Evolutionary conservation across 345 rosid genomes (phyloP).

Genomic region (Lenwebbia sp.): DNA sequence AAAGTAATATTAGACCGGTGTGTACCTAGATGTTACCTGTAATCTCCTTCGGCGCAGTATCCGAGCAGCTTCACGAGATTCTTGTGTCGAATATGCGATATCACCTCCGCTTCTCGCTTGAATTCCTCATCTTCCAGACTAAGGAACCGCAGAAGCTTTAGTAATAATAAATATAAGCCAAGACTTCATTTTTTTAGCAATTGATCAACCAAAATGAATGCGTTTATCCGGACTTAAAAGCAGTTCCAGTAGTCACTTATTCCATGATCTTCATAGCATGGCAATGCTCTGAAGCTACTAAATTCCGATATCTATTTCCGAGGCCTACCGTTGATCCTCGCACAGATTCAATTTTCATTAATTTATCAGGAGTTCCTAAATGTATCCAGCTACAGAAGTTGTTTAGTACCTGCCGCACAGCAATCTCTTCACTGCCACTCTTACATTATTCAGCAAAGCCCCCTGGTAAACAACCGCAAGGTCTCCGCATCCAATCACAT

Average conservation of each 20-base stretch:
- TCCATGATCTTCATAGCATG: neutral
- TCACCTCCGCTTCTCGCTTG: constrained; percentile 29
- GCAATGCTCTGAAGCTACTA: neutral
- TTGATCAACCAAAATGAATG: neutral
- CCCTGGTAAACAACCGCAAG: constrained; percentile 40
- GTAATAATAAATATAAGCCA: neutral
- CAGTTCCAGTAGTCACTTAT: neutral
- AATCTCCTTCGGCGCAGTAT: constrained; percentile 44
- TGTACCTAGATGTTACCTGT: constrained; percentile 25
- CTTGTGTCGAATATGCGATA: constrained; percentile 49
- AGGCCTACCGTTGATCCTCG: neutral
- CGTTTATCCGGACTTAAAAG: neutral
- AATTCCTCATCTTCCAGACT: constrained; percentile 26
- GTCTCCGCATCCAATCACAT: constrained; percentile 43
- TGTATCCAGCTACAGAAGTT: neutral
- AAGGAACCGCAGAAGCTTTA: neutral
- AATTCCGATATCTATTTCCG: neutral
- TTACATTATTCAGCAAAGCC: constrained; percentile 23
- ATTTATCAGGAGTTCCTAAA: neutral
- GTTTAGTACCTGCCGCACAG: constrained; percentile 23
- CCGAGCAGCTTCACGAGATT: constrained; percentile 59
- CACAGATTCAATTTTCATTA: neutral
- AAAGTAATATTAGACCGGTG: neutral
- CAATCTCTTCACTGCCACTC: constrained; percentile 52
- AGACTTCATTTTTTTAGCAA: neutral